Base-by-base conservation (phyloP, 257 asterid genomes). In the Misopates orontium region DNA sequence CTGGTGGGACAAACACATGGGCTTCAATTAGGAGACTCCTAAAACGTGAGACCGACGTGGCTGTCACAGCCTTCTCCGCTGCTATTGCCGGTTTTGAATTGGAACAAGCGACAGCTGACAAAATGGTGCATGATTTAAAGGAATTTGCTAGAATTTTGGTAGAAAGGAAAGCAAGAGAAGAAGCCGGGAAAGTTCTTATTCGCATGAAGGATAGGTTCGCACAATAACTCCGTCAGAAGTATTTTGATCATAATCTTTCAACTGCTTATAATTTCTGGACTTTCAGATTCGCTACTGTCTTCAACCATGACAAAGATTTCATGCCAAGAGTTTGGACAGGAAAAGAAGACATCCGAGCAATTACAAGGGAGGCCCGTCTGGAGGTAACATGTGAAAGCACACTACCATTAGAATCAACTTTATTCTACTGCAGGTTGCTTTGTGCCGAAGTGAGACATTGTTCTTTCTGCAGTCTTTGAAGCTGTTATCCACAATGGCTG, bases 321-420 rank as follows among this genome's bases (percentile, higher is more conserved):
- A 60, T 87, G 68, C 91, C 95, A 16, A 82, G 91, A 79, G 67
- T 82, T 62, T 87, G 95, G 95, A 87, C 95, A 4, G 91, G 88
- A 70, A 82, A 84, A 62, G 95, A 84, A 79, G 85, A 84, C 76
- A 80, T 87, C 68, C 77, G 31, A 75, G 77, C 83, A 62, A 82
- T 84, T 49, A 78, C 84, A 1, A 77, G 67, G 73, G 84, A 80
- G 56, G 87, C 95, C 22, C 79, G 86, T 57, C 60, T 69, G 51
- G 90, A 75, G 90, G 95, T 87, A 82, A 45, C 68, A 19, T 36
- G 40, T 1, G n/a, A 70, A 42, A 59, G 39, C 32, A 5, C 48
- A 44, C 17, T 31, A 12, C 17, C 0, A 13, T 62, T 48, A 61
- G 52, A 20, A 51, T 48, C 63, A 53, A 53, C 57, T 44, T 0